Base-by-base conservation (phyloP, 169 alveolate species). In the Cyclospora cayetanensis region DNA sequence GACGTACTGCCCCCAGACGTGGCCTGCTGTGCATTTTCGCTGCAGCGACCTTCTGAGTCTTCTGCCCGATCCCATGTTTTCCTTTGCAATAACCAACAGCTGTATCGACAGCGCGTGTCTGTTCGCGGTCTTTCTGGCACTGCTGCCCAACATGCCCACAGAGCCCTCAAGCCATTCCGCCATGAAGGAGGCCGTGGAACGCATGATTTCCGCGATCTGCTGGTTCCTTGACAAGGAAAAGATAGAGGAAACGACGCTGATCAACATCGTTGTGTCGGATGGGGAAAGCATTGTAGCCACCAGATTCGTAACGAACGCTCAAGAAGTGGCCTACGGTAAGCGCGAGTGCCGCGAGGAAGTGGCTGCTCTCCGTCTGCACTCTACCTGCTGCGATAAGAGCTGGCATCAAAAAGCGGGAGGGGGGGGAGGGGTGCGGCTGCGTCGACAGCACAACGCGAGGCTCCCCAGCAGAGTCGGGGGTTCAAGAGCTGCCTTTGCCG, bases 41-140 rank as follows among this genome's bases (percentile, higher is more conserved):
- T 77, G 90, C 93, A 90, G 93, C 52, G 74, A 84, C 4, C 60
- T 90, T 15, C 76, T 79, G 70, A 31, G 60, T n/a, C 93, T 90
- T 25, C 79, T 80, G 4, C 89, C 89, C 35, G 91, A 90, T 39
- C 85, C 83, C 53, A 63, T 66, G 70, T 82, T 66, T 46, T 41
- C 85, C 41, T 90, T 46, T 29, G 91, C 93, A 7, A 68, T 90
- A 35, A 68, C 86, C 41, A 79, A 80, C 65, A 90, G 91, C 79
- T 55, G 91, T 65, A 90, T 90, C 76, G 93, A 90, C 91, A 80
- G 91, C 72, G 91, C 60, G 25, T 63, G 89, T 42, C 52, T 90
- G 34, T 90, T 90, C 53, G 93, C 91, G 82, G 65, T 90, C 39
- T 90, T 90, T 31, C 34, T 90, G 52, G 70, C 85, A 27, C 77